Evolutionary conservation across 371 early-diverging fungal species (phyloP).

Genomic region (Saksenaea oblongispora): DNA sequence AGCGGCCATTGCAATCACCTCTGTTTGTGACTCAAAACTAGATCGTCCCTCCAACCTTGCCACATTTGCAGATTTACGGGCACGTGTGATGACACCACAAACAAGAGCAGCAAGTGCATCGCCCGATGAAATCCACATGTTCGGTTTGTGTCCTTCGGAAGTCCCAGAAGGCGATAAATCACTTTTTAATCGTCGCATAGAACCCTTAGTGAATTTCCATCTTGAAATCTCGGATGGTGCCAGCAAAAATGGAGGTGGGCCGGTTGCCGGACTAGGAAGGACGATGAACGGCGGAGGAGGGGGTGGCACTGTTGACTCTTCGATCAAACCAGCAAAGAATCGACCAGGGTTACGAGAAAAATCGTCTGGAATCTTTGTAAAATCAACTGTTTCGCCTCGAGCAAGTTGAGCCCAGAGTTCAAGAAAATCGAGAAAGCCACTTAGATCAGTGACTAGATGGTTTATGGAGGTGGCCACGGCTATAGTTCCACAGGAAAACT

Average conservation of each 20-base stretch:
- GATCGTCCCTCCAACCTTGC: conserved; percentile 38
- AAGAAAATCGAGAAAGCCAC: conserved; percentile 42
- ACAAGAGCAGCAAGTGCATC: conserved; percentile 43
- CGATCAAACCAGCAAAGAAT: conserved; percentile 26
- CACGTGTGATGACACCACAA: conserved; percentile 38
- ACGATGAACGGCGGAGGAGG: conserved; percentile 36
- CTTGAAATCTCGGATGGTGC: conserved; percentile 27
- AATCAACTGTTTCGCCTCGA: conserved; percentile 33
- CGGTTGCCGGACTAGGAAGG: conserved; percentile 20
- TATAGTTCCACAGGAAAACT: conserved; percentile 49
- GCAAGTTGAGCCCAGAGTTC: conserved; percentile 40
- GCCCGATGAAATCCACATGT: conserved; percentile 46
- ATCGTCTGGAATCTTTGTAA: conserved; percentile 31
- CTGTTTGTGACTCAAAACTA: conserved; percentile 17
- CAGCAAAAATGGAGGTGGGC: conserved; percentile 26
- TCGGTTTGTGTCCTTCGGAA: conserved; percentile 1
- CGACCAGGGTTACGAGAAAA: conserved; percentile 39
- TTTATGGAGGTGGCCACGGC: conserved; percentile 39
- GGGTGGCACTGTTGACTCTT: conserved; percentile 8
- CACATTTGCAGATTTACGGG: conserved; percentile 29
- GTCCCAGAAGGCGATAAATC: conserved; percentile 31
- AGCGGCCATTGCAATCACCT: conserved; percentile 41
- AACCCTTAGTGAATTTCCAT: conserved; percentile 32
- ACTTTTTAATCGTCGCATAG: conserved; percentile 26
- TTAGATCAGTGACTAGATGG: conserved; percentile 40